Base-by-base conservation (phyloP, 2,329 filamentous ascomycete genomes). In the Penicillium thymicola region DNA sequence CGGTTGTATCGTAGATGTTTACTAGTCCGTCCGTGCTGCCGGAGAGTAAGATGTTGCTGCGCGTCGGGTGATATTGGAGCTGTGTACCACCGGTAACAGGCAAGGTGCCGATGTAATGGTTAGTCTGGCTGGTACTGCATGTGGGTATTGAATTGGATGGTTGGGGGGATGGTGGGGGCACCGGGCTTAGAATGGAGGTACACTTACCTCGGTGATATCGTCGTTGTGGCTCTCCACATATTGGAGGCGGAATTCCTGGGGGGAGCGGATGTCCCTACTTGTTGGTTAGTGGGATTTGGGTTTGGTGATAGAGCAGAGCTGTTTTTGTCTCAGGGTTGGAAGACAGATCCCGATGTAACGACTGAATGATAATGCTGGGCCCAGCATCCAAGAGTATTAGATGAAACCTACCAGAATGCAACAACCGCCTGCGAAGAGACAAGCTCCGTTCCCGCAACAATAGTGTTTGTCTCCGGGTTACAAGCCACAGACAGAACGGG, bases 21-120 rank as follows among this genome's bases (percentile, higher is more conserved):
- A 86, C 77, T 0, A 87, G 77, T 3, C 84, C 84, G 65, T 87
- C 85, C 21, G 85, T 87, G 65, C 82, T 84, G 38, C 82, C 83
- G 11, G 83, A 85, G 1, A 87, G 77, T 5, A 87, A 76, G 21
- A 83, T 70, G 37, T 78, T 77, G 18, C 76, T 77, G n/a, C 77
- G 76, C 13, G 71, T 76, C 23, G 81, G 81, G 67, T 84, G 81
- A 59, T 81, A 78, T 70, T 79, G 74, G 14, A 84, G 73, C 70
- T 79, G 60, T 58, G 44, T 56, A 51, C 28, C 28, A 51, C 21
- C 28, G 49, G 30, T 44, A 53, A 41, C 28, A 45, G 21, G 43
- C 27, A 53, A 38, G 43, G 40, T 30, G 48, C 32, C 45, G 38
- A 51, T 44, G 14, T 32, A 43, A 51, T 51, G 49, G 37, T 65